Evolutionary conservation across 1,284 basidiomycete genomes (phyloP), one percentile per base, ranked within the genome.

Genomic region (Sanghuangporus weigelae): DNA sequence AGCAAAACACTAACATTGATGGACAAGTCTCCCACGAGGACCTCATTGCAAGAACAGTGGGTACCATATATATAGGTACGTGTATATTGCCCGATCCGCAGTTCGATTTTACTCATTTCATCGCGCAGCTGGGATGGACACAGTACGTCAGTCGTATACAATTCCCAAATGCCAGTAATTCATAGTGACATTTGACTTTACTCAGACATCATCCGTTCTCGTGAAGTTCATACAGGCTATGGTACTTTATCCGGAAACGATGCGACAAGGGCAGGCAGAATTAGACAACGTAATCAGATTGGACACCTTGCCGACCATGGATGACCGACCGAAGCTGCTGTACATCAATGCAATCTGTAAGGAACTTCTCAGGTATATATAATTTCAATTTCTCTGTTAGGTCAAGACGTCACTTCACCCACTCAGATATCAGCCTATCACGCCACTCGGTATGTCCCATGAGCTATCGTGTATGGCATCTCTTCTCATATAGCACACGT

Each of bases 271-370:
- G 1, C 68, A 71, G 60, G 66, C 63, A n/a, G 69, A 72, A 59
- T 53, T 72, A 11, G 70, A 71, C 38, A 35, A 42, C n/a, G 68
- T 71, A 26, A 51, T 70, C 8, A 69, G 70, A 6, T 58, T 46
- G 5, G 68, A 70, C 16, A 63, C 66, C 6, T 51, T 71, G 10
- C 71, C 71, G 8, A 62, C 62, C 1, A 57, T 71, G n/a, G 64
- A 63, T 2, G 71, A 72, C 56, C 54, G 61, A 21, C 55, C 60
- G 14, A 56, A 57, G 12, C 50, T 72, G 16, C 71, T 68, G n/a
- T 72, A 70, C 55, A 57, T 68, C 11, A 61, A 68, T 31, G 68
- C 69, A 4, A 63, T 72, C 21, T 60, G 67, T 16, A 64, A 67
- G 51, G 71, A 72, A 53, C 64, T 67, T 10, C 21, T 68, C 16